Conservation (phyloP, 1,139 yeast species). For the Geotrichum aggregatum region DNA sequence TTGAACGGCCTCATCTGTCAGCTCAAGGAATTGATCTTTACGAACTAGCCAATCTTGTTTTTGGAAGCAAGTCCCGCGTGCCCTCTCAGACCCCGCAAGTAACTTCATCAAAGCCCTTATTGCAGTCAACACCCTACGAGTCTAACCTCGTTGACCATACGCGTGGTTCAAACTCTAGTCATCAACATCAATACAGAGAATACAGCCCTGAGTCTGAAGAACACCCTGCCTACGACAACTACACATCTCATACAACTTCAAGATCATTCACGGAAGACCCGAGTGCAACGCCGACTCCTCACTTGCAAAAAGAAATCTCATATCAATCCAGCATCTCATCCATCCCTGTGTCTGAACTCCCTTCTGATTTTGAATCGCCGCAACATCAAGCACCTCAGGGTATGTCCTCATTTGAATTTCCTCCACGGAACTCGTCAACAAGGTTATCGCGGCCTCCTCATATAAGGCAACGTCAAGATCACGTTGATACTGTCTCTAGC, state of each 20-base stretch:
- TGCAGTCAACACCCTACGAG: constrained; percentile 11
- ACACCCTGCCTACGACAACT: not conserved
- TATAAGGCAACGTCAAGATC: not conserved
- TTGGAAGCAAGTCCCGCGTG: not conserved
- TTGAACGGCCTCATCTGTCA: constrained; percentile 11
- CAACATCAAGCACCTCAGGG: not conserved
- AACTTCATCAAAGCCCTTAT: constrained; percentile 1
- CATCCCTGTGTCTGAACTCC: constrained; percentile 5
- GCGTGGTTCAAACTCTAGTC: not conserved
- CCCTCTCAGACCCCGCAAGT: not conserved
- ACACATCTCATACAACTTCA: not conserved
- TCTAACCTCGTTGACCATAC: constrained; percentile 2
- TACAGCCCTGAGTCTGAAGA: not conserved
- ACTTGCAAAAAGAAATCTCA: constrained; percentile 8
- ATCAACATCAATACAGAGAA: not conserved
- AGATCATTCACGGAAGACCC: not conserved
- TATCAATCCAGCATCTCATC: constrained; percentile 10
- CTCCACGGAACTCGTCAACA: not conserved
- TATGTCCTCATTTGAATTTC: constrained; percentile 3
- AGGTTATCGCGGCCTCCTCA: not conserved
- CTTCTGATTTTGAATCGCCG: not conserved
- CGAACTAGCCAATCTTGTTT: constrained; percentile 8
- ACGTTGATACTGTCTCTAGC: constrained; percentile 13
- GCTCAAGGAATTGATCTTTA: constrained; percentile 3
- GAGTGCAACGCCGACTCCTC: constrained; percentile 9